Percentiles rank a stretch among this genome's conserved stretches.
Conservation (phyloP, 2,329 filamentous ascomycete genomes). For the Penicillium concentricum region DNA sequence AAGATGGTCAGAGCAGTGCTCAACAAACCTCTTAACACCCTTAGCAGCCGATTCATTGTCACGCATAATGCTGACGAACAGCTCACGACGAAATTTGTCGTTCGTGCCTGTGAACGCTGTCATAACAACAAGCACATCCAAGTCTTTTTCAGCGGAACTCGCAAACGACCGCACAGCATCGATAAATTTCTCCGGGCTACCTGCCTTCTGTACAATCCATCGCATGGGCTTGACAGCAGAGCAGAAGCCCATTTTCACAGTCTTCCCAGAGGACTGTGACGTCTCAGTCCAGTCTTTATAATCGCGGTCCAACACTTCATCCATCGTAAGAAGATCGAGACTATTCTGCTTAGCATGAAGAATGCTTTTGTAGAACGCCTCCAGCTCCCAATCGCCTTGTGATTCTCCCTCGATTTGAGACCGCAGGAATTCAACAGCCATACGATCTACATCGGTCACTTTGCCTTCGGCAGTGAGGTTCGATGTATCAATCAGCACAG, state of each 20-base stretch:
- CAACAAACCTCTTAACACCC: conserved; percentile 48
- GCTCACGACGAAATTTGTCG: conserved; percentile 51
- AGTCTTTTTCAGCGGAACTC: conserved; percentile 38
- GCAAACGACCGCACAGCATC: conserved; percentile 48
- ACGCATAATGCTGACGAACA: conserved; percentile 51
- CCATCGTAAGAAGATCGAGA: conserved; percentile 51
- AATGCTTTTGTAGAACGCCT: conserved; percentile 53
- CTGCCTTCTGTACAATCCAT: conserved; percentile 54
- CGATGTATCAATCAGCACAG: conserved; percentile 47
- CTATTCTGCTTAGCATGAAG: conserved; percentile 55
- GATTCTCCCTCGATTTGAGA: conserved; percentile 44
- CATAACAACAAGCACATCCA: conserved; percentile 61
- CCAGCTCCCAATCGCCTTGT: conserved; percentile 44
- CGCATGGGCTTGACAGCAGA: conserved; percentile 57
- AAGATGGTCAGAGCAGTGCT: conserved; percentile 46
- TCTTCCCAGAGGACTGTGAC: conserved; percentile 27
- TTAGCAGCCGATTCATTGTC: conserved; percentile 31
- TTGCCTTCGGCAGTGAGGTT: conserved; percentile 47
- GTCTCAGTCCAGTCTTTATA: conserved; percentile 62
- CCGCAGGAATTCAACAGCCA: conserved; percentile 53
- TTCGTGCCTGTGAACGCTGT: conserved; percentile 52
- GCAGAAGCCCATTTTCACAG: conserved; percentile 55
- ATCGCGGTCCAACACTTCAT: conserved; percentile 60
- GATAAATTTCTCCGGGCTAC: conserved; percentile 36
- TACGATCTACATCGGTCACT: conserved; percentile 49